A percentile compares a stretch with the other conserved stretches of the same genome.
Conservation (phyloP, 192 early-diverging fungal genomes). For the Coemansia sp. region DNA sequence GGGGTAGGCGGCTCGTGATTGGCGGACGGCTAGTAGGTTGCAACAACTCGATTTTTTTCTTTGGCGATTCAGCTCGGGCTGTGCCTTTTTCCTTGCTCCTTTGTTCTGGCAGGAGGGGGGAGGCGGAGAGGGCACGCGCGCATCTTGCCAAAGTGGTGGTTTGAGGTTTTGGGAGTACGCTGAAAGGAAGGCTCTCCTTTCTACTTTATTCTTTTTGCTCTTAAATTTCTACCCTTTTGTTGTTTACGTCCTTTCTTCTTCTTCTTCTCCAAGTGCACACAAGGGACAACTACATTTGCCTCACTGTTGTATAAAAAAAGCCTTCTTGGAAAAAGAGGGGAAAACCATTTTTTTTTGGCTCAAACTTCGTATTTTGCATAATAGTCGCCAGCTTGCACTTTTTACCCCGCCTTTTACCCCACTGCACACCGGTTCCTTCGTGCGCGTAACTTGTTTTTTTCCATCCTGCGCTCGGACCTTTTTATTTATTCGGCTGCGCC, state of each 20-base stretch:
- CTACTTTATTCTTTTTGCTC: not conserved
- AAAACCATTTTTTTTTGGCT: not conserved
- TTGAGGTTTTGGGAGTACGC: slow-evolving; percentile 8
- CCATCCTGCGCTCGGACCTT: not conserved
- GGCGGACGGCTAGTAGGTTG: not conserved
- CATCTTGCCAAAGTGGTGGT: not conserved
- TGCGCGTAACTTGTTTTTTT: slow-evolving; percentile 6
- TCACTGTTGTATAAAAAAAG: not conserved
- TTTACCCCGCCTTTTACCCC: slow-evolving; percentile 1
- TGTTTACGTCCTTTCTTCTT: slow-evolving; percentile 3
- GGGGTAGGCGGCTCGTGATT: slow-evolving; percentile 6
- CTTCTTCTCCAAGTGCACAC: not conserved
- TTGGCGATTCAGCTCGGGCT: not conserved
- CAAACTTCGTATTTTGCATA: not conserved
- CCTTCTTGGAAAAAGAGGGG: not conserved
- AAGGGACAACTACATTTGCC: not conserved
- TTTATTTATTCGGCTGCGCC: slow-evolving; percentile 4
- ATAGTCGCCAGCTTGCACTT: not conserved
- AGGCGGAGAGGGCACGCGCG: not conserved
- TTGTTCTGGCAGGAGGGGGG: not conserved
- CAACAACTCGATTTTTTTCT: slow-evolving; percentile 17
- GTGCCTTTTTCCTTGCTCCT: slow-evolving; percentile 10
- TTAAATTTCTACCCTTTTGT: not conserved
- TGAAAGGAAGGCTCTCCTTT: not conserved
- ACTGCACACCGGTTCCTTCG: not conserved